phyloP scores from a whole-genome alignment of 108 stramenopile species.

The Aureococcus anophagefferens region DNA sequence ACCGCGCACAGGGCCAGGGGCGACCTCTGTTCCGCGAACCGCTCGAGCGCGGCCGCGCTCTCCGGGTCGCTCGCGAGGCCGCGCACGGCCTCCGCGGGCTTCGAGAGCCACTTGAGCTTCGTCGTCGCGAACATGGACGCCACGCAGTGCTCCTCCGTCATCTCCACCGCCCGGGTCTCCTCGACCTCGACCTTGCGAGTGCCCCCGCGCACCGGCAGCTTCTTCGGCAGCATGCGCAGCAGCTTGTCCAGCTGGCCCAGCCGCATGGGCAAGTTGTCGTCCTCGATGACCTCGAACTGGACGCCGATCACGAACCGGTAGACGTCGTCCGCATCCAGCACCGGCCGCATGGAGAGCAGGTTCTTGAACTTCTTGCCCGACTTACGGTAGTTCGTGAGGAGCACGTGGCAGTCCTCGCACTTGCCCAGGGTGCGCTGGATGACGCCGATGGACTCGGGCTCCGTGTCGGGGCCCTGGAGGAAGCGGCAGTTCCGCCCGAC shows the following conservation, averaged over 20 bases:
- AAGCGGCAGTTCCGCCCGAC: slow-evolving; percentile 94
- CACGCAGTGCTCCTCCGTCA: not conserved
- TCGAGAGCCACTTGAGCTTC: slow-evolving; percentile 27
- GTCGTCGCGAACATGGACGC: slow-evolving; percentile 19
- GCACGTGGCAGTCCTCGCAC: no score
- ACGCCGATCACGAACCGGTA: slow-evolving; percentile 36
- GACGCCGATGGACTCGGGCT: slow-evolving; percentile 55
- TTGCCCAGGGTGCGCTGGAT: slow-evolving; percentile 37
- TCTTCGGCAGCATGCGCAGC: slow-evolving; percentile 21
- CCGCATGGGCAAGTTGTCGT: slow-evolving; percentile 21
- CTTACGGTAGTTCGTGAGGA: slow-evolving; percentile 54
- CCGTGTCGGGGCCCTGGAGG: slow-evolving; percentile 89
- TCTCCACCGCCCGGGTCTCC: slow-evolving; percentile 9
- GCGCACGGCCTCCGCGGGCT: slow-evolving; percentile 10
- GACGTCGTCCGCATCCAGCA: slow-evolving; percentile 29
- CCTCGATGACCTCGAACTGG: slow-evolving; percentile 31
- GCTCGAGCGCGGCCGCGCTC: not conserved
- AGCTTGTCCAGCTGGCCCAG: slow-evolving; percentile 34
- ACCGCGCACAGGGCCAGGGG: slow-evolving; percentile 15
- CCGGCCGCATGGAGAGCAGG: slow-evolving; percentile 43
- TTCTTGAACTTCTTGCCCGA: slow-evolving; percentile 58
- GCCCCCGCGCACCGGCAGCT: not conserved
- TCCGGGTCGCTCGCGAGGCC: no score
- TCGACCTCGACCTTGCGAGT: slow-evolving; percentile 13
- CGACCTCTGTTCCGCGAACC: not conserved